Conservation (phyloP, 2,329 filamentous ascomycete genomes). For the Teratosphaeria gauchensis region DNA sequence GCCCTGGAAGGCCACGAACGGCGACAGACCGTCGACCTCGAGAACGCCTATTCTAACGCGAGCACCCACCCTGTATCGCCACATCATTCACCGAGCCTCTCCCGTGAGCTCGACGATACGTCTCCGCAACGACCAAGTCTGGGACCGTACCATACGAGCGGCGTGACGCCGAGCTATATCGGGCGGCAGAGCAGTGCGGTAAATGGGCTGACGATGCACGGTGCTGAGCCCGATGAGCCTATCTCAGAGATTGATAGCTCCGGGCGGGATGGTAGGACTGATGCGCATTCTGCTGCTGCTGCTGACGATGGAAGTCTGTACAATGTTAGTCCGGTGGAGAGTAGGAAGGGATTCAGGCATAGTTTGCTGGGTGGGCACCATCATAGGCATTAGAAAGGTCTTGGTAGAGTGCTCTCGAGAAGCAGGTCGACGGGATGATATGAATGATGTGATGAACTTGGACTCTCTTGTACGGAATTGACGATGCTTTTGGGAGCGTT, state of each 20-base stretch:
- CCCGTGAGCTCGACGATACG: neutral
- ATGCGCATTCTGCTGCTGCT: neutral
- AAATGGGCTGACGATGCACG: constrained; percentile 39
- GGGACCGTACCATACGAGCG: constrained; percentile 20
- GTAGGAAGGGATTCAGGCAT: constrained; percentile 1
- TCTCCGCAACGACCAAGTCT: neutral
- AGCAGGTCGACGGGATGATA: too few species aligned
- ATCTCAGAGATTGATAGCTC: constrained; percentile 12
- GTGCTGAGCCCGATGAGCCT: constrained; percentile 12
- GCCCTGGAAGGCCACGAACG: constrained; percentile 1
- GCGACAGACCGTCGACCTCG: constrained; percentile 15
- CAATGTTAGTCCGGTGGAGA: constrained; percentile 12
- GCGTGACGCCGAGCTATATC: constrained; percentile 32
- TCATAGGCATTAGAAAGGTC: neutral
- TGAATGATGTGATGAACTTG: too few species aligned
- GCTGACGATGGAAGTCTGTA: constrained; percentile 1
- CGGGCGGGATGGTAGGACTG: constrained; percentile 8
- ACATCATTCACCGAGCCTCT: neutral
- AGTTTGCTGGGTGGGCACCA: neutral
- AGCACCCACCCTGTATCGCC: constrained; percentile 1
- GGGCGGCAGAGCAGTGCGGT: constrained; percentile 34
- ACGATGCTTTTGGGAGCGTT: neutral
- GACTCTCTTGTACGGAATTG: too few species aligned
- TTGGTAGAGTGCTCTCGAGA: neutral
- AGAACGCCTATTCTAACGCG: constrained; percentile 12